Base-by-base conservation (phyloP, 352 stramenopile genomes). In the Pythium phragmitis region DNA sequence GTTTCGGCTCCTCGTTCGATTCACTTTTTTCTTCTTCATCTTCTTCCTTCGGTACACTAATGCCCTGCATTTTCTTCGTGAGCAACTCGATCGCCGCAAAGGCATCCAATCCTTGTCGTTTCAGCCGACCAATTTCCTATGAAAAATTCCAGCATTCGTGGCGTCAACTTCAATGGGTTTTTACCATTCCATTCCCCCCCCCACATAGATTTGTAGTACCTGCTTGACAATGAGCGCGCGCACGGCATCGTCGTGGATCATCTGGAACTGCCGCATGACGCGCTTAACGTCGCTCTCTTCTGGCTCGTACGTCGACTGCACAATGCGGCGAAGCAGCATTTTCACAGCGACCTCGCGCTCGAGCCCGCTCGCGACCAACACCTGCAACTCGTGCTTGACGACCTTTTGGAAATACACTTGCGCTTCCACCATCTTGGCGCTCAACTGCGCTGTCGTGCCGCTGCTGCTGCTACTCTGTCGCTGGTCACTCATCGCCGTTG, bases 211-310 rank as follows among this genome's bases (percentile, higher is more conserved):
- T 19, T 16, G 12, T 9, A 60, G 7, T 52, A 82, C 74, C 74
- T 94, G 84, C 68, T 94, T 94, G 6, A 94, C 86, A 57, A 94
- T 94, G 16, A 94, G 64, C 19, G 86, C 86, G 28, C 86, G 86
- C 53, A 92, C 80, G 1, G 86, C 86, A 62, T 94, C 86, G 68
- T 94, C 86, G 63, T 89, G 75, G 51, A 91, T 90, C 81, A 94
- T 92, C 64, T 92, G 79, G 69, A 94, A 94, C 71, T 92, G 80
- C 23, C 74, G 75, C 86, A 94, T 93, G 11, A 94, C 86, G 51
- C 74, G 75, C 21, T 80, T 79, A 37, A 94, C 86, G 36, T 90
- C 84, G 45, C 57, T 68, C 7, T 81, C 67, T 23, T 87, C 73
- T 7, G 86, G 86, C 46, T 84, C 71, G 19, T 86, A 69, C 1